Base-by-base conservation (phyloP, 1,284 basidiomycete genomes). In the Cerrena zonata region DNA sequence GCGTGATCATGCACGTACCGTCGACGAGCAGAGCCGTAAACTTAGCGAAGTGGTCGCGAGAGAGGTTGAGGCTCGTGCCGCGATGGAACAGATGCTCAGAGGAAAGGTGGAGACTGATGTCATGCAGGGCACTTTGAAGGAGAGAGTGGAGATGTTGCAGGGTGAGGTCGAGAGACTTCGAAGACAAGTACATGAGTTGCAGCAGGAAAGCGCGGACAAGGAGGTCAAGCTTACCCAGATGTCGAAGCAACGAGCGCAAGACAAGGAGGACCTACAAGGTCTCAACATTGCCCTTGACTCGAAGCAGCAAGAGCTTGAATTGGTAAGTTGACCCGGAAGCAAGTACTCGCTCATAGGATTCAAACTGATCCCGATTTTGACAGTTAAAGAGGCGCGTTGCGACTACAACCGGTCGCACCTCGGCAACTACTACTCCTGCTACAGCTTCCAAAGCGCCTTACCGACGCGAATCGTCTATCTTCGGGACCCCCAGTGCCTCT, bases 221-320 rank as follows among this genome's bases (percentile, higher is more conserved):
- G 91, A 94, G 54, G 77, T 94, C 39, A 83, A 82, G 58, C 76
- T 94, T 23, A 71, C 81, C n/a, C 86, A 89, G 58, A 66, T 90
- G 46, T 75, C 76, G 51, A 86, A 86, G 64, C 77, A 86, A 58
- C 76, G 79, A 30, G 71, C 75, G 0, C 77, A 85, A 61, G 78
- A 88, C 52, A 83, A 83, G 61, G 88, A 92, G 48, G 91, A 92
- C 64, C 68, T 88, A 40, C 71, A 80, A 48, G 86, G 89, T 36
- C 69, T 94, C 56, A 92, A 92, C 61, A 88, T 91, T 39, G 91
- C 90, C 0, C 67, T 94, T 53, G 89, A 92, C 65, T 84, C 89
- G 21, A 94, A 94, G 68, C 91, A 94, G 62, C 89, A 92, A 62
- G 91, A 94, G 64, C 72, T 94, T 22, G 90, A 93, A 63, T 64